These are phyloP conservation scores for Aspergillus alliaceus DNA, from an alignment of 2,329 filamentous ascomycete species.

Conservation along the genomic window DNA sequence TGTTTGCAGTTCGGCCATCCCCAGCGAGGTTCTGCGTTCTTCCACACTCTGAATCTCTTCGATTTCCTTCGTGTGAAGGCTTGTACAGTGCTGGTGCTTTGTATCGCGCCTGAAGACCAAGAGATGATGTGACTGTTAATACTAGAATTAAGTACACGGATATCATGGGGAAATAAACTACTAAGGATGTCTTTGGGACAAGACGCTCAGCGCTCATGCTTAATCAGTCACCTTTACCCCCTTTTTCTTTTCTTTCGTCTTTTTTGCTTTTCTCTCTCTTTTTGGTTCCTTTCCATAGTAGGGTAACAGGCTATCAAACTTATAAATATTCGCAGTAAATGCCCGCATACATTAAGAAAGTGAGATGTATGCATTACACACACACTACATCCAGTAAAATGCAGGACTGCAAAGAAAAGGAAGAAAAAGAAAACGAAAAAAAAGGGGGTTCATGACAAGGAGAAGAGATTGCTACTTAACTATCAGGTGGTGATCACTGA, in stretches of 20 bases:
- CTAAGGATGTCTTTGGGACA: neutral
- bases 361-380: too few relatives aligned
- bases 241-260: neutral
- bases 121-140: slow-evolving; percentile 1
- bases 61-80: neutral
- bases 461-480: too few relatives aligned
- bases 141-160: slow-evolving; percentile 1
- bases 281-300: too few relatives aligned
- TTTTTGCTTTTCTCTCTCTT: too few relatives aligned
- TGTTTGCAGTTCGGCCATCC: slow-evolving; percentile 1
- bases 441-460: too few relatives aligned
- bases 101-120: neutral
- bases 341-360: too few relatives aligned
- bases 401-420: too few relatives aligned
- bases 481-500: too few relatives aligned
- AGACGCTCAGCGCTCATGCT: neutral
- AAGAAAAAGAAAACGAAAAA: too few relatives aligned
- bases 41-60: slow-evolving; percentile 1
- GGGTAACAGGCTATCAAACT: neutral
- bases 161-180: neutral
- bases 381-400: too few relatives aligned
- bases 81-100: neutral
- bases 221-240: neutral
- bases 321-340: too few relatives aligned
- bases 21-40: slow-evolving; percentile 5